Evolutionary conservation across 148 eudicot species (phyloP).

Genomic region (Polygonum aviculare): DNA sequence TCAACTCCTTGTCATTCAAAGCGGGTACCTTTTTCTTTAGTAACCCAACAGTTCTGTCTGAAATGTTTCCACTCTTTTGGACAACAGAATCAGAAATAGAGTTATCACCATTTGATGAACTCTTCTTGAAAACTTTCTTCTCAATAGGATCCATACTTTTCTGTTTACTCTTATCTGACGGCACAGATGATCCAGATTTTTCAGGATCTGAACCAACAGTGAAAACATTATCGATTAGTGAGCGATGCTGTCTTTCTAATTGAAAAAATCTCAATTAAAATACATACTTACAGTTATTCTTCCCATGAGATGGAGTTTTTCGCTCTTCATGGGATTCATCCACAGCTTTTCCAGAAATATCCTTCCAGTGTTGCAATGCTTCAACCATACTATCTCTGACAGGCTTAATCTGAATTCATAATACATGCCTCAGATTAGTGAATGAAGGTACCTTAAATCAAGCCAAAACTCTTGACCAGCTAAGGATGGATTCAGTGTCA

Average conservation of each 20-base stretch:
- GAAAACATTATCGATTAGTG: not conserved
- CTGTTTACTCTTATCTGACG: conserved; percentile 31
- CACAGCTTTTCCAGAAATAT: conserved; percentile 56
- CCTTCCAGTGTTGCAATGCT: conserved; percentile 87
- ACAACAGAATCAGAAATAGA: conserved; percentile 37
- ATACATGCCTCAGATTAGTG: conserved; percentile 1
- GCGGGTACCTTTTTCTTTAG: conserved; percentile 77
- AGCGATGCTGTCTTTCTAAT: conserved; percentile 4
- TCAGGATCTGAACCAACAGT: conserved; percentile 41
- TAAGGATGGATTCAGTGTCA: not conserved
- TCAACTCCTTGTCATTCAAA: conserved; percentile 71
- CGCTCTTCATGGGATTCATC: conserved; percentile 45
- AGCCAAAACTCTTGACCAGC: not conserved
- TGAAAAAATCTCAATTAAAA: not conserved
- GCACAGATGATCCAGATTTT: conserved; percentile 29
- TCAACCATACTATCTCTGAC: conserved; percentile 92
- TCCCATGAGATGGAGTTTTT: conserved; percentile 45
- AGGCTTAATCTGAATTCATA: conserved; percentile 65
- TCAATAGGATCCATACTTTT: conserved; percentile 25
- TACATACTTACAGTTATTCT: conserved; percentile 14
- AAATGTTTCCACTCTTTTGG: conserved; percentile 41
- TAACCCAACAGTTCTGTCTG: conserved; percentile 68
- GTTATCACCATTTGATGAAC: conserved; percentile 34
- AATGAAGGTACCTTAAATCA: not conserved
- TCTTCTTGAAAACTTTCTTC: conserved; percentile 30